phyloP scores from a whole-genome alignment of 2,329 filamentous ascomycete species.

The Aureobasidium vineae region DNA sequence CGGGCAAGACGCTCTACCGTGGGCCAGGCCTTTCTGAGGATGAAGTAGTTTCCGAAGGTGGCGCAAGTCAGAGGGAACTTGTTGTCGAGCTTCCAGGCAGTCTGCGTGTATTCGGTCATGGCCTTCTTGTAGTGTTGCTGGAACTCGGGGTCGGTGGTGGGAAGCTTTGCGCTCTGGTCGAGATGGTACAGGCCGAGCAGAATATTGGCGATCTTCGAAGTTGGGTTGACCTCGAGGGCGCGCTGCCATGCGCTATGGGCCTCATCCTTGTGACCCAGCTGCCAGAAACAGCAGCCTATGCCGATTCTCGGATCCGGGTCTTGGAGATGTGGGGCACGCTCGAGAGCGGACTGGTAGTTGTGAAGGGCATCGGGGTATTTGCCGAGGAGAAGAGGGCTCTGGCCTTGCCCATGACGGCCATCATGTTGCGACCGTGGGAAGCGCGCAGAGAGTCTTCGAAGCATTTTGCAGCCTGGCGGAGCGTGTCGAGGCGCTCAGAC shows the following conservation, averaged over 20 bases:
- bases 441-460: constrained; percentile 91
- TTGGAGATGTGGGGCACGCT: constrained; percentile 79
- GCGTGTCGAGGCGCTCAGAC: constrained; percentile 70
- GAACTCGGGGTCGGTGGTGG: constrained; percentile 82
- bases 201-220: constrained; percentile 87
- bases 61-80: constrained; percentile 85
- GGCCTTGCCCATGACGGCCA: constrained; percentile 87
- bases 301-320: constrained; percentile 96
- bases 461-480: constrained; percentile 83
- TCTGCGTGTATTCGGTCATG: constrained; percentile 92
- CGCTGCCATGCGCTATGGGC: constrained; percentile 89
- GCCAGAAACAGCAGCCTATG: constrained; percentile 96
- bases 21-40: constrained; percentile 73
- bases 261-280: constrained; percentile 89
- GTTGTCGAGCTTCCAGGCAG: constrained; percentile 90
- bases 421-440: constrained; percentile 82
- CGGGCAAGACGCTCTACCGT: constrained; percentile 85
- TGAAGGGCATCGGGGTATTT: constrained; percentile 81
- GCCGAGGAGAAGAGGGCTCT: constrained; percentile 82
- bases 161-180: constrained; percentile 77
- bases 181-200: constrained; percentile 88
- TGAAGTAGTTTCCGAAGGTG: constrained; percentile 86
- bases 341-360: constrained; percentile 81
- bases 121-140: constrained; percentile 83
- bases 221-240: constrained; percentile 73